Evolutionary conservation across 441 rosid genomes (phyloP).

Genomic region (Syzygium syzygioides): DNA sequence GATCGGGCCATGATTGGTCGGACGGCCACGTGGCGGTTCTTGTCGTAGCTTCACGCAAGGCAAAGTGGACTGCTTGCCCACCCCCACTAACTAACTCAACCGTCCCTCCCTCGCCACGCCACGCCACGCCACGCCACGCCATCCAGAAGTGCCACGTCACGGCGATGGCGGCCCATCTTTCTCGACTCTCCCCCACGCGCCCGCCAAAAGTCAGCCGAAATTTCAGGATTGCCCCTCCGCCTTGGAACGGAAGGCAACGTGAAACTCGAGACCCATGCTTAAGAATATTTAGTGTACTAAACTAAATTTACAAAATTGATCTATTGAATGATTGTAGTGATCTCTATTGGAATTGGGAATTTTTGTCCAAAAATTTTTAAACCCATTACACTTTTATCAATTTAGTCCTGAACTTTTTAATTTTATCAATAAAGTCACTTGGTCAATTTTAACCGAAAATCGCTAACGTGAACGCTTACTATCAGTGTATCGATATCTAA

Average conservation of each 20-base stretch:
- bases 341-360: not conserved
- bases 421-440: no score
- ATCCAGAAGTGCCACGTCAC: not conserved
- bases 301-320: not conserved
- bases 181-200: not conserved
- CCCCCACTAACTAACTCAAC: not conserved
- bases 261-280: not conserved
- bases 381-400: no score
- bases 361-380: no score
- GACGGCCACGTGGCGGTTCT: not conserved
- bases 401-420: no score
- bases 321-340: not conserved
- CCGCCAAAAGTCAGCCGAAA: not conserved
- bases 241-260: not conserved
- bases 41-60: not conserved
- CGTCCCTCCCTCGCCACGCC: not conserved
- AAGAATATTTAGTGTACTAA: not conserved
- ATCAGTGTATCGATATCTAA: not conserved
- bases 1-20: not conserved
- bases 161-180: not conserved
- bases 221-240: not conserved
- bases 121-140: not conserved
- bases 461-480: no score
- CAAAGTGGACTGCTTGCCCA: not conserved
- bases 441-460: no score